phyloP scores from a whole-genome alignment of 2,329 filamentous ascomycete genomes.

The Bipolaris victoriae region DNA sequence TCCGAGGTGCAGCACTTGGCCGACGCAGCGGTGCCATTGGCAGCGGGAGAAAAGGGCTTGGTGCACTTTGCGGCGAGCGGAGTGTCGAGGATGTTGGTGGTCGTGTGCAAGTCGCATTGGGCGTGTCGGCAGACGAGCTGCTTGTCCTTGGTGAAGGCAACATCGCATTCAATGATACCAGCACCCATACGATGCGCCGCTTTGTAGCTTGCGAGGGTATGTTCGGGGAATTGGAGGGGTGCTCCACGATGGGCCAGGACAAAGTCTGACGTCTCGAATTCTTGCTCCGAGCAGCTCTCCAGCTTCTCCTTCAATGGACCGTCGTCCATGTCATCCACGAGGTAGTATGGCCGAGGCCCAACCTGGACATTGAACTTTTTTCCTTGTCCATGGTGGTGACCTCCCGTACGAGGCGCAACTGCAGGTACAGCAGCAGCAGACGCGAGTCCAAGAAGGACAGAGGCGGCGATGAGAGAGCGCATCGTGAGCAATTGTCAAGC shows the following conservation, averaged over 20 bases:
- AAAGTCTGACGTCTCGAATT: slow-evolving; percentile 44
- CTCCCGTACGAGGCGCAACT: slow-evolving; percentile 26
- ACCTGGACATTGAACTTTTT: slow-evolving; percentile 44
- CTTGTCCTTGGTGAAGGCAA: slow-evolving; percentile 48
- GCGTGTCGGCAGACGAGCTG: slow-evolving; percentile 49
- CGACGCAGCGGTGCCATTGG: slow-evolving; percentile 54
- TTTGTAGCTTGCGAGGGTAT: slow-evolving; percentile 39
- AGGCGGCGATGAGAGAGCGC: slow-evolving; percentile 37
- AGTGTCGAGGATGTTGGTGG: slow-evolving; percentile 47
- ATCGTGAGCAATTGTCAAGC: slow-evolving; percentile 26
- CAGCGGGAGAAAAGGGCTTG: slow-evolving; percentile 43
- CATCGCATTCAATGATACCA: slow-evolving; percentile 48
- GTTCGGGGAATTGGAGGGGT: slow-evolving; percentile 46
- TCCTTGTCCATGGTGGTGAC: slow-evolving; percentile 15
- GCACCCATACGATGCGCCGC: slow-evolving; percentile 46
- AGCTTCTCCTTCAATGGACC: slow-evolving; percentile 46
- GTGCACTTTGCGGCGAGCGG: slow-evolving; percentile 47
- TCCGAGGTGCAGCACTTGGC: slow-evolving; percentile 76
- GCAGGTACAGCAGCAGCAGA: slow-evolving; percentile 38
- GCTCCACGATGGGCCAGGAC: slow-evolving; percentile 47
- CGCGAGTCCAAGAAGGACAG: slow-evolving; percentile 36
- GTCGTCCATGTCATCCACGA: slow-evolving; percentile 49
- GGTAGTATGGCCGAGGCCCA: slow-evolving; percentile 45
- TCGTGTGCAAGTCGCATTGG: slow-evolving; percentile 49
- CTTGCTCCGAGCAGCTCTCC: slow-evolving; percentile 46